Conservation (phyloP, 805 yeast species). For the Zygoascus flipseniorum region DNA sequence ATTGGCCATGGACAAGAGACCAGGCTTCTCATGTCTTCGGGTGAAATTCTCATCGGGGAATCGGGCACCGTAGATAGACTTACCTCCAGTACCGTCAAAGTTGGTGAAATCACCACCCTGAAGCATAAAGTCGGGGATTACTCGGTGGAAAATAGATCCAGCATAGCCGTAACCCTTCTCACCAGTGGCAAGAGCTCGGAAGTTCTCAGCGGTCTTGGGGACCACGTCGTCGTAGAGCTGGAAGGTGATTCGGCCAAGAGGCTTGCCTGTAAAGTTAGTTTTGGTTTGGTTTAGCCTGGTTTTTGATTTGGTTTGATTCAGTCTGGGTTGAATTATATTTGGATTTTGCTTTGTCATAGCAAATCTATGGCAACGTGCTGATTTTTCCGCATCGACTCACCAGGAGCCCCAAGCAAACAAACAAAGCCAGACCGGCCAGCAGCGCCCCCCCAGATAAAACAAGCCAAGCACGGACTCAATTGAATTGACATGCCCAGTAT, state of each 20-base stretch:
- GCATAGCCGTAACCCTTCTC: constrained; percentile 91
- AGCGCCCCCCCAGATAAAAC: no score
- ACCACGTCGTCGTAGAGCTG: constrained; percentile 78
- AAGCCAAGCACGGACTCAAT: no score
- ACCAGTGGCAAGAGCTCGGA: constrained; percentile 90
- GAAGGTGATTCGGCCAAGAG: constrained; percentile 79
- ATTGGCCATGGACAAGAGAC: constrained; percentile 92
- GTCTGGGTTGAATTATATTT: background rate
- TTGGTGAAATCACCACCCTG: constrained; percentile 89
- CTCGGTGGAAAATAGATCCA: constrained; percentile 89
- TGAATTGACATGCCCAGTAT: no score
- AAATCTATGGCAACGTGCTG: background rate
- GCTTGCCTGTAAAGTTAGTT: constrained; percentile 34
- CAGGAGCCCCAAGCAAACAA: background rate
- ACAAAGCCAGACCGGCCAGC: background rate
- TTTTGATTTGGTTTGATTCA: background rate
- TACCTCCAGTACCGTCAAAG: constrained; percentile 90
- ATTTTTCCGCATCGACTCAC: background rate
- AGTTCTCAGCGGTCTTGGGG: constrained; percentile 94
- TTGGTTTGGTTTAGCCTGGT: background rate
- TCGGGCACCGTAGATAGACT: constrained; percentile 66
- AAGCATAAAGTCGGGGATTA: constrained; percentile 92
- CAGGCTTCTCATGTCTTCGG: constrained; percentile 68
- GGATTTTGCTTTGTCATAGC: background rate
- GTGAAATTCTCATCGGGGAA: constrained; percentile 72